These are phyloP conservation scores for Pyrenophora seminiperda DNA, from an alignment of 2,329 filamentous ascomycete genomes.

Conservation along the genomic window DNA sequence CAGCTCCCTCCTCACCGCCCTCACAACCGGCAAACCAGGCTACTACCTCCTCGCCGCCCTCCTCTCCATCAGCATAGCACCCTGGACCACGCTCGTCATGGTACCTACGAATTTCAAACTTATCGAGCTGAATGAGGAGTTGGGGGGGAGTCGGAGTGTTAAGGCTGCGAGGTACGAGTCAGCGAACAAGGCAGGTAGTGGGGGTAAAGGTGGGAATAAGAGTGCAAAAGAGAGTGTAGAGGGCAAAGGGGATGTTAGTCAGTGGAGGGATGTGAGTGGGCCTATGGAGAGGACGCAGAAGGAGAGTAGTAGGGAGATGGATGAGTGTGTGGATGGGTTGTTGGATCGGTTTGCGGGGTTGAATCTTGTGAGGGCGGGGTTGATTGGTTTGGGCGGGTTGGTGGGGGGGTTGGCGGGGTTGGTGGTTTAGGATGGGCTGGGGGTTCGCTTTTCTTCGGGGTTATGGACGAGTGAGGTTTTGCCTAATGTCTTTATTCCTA, in stretches of 20 bases:
- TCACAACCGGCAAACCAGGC: constrained; percentile 8
- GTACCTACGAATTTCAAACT: constrained; percentile 21
- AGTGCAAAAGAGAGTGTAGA: constrained; percentile 28
- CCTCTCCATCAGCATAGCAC: constrained; percentile 28
- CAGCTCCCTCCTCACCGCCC: not conserved
- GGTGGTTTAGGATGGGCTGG: no score
- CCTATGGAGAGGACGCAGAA: constrained; percentile 26
- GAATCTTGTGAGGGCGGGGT: constrained; percentile 30
- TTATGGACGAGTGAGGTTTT: no score
- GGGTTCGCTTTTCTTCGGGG: no score
- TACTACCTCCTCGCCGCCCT: constrained; percentile 23
- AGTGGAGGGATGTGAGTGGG: constrained; percentile 36
- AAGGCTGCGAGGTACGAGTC: constrained; percentile 10
- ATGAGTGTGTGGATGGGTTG: constrained; percentile 24
- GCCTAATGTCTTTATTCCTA: no score
- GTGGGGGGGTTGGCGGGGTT: constrained; percentile 24
- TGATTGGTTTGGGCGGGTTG: constrained; percentile 36
- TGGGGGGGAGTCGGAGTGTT: constrained; percentile 21
- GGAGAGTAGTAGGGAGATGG: constrained; percentile 20
- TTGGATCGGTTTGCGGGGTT: constrained; percentile 28
- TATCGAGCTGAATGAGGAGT: constrained; percentile 31
- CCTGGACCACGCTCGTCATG: constrained; percentile 15
- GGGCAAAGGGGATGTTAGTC: constrained; percentile 30
- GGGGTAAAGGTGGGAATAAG: not conserved
- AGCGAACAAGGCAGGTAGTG: not conserved